A percentile compares a stretch with the other conserved stretches of the same genome.
Conservation (phyloP, 2,329 filamentous ascomycete species). For the Colletotrichum plurivorum region DNA sequence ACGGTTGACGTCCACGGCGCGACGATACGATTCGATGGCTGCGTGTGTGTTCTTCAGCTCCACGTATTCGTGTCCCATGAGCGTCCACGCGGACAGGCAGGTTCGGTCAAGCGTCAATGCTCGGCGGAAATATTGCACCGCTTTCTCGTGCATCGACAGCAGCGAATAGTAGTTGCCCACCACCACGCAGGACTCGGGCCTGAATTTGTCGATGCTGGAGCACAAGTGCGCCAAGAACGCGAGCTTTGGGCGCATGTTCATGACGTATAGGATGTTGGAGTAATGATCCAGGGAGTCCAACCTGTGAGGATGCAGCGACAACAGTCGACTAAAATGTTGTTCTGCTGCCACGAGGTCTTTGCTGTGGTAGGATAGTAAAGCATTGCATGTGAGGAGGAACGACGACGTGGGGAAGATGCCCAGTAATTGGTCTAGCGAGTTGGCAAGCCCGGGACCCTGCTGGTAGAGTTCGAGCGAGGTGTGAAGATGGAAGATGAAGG, state of each 20-base stretch:
- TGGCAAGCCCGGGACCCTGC: conserved; percentile 81
- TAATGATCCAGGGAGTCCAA: conserved; percentile 95
- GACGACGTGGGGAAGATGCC: conserved; percentile 88
- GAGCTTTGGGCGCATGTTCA: conserved; percentile 88
- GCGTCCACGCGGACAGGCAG: conserved; percentile 95
- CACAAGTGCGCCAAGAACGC: conserved; percentile 94
- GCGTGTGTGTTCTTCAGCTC: conserved; percentile 99
- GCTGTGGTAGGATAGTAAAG: conserved; percentile 89
- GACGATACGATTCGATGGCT: conserved; percentile 95
- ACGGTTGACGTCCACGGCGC: conserved; percentile 95
- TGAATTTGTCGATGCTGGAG: conserved; percentile 92
- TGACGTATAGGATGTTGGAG: conserved; percentile 96
- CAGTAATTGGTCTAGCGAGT: conserved; percentile 82
- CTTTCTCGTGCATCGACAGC: conserved; percentile 96
- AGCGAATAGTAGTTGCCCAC: conserved; percentile 98
- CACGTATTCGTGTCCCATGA: conserved; percentile 99
- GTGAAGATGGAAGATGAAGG: conserved; percentile 93
- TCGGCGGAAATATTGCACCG: conserved; percentile 96
- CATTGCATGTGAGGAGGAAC: conserved; percentile 91
- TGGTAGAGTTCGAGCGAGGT: conserved; percentile 94
- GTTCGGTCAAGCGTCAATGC: conserved; percentile 90
- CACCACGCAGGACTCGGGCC: conserved; percentile 96
- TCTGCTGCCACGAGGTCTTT: conserved; percentile 82
- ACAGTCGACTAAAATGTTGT: conserved; percentile 80
- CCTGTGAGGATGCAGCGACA: conserved; percentile 81